These are phyloP conservation scores for Nicotiana paniculata DNA, from an alignment of 257 asterid genomes.

Conservation along the genomic window DNA sequence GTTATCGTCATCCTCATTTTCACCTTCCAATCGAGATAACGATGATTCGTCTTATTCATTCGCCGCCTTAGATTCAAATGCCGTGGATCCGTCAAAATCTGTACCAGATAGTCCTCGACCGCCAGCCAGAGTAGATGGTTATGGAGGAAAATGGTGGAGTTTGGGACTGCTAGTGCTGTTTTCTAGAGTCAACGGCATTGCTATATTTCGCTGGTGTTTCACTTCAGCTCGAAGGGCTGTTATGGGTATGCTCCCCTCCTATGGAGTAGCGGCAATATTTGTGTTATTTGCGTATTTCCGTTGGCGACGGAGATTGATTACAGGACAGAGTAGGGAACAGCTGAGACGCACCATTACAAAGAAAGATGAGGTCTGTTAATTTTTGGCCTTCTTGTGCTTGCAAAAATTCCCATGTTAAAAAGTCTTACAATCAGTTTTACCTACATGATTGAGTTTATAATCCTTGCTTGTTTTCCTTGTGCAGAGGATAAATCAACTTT, in stretches of 20 bases:
- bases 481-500: slow-evolving; percentile 62
- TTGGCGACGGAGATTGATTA: slow-evolving; percentile 14
- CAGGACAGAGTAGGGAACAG: background rate
- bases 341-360: slow-evolving; percentile 21
- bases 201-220: slow-evolving; percentile 9
- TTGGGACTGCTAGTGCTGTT: slow-evolving; percentile 28
- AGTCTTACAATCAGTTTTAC: background rate
- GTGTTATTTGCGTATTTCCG: slow-evolving; percentile 16
- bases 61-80: slow-evolving; percentile 28
- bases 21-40: slow-evolving; percentile 10
- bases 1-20: background rate
- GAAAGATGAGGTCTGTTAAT: slow-evolving; percentile 41
- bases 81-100: slow-evolving; percentile 12
- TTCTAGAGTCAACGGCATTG: slow-evolving; percentile 16
- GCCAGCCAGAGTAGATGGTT: background rate
- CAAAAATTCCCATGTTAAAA: slow-evolving; percentile 19
- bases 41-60: slow-evolving; percentile 28
- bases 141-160: slow-evolving; percentile 9
- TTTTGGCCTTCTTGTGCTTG: slow-evolving; percentile 24
- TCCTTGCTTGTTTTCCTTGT: background rate
- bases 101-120: slow-evolving; percentile 3
- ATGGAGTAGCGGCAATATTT: slow-evolving; percentile 10
- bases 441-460: background rate
- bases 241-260: slow-evolving; percentile 13
- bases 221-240: slow-evolving; percentile 17